Conservation (phyloP, 2,329 filamentous ascomycete species). For the Emergomyces africanus region DNA sequence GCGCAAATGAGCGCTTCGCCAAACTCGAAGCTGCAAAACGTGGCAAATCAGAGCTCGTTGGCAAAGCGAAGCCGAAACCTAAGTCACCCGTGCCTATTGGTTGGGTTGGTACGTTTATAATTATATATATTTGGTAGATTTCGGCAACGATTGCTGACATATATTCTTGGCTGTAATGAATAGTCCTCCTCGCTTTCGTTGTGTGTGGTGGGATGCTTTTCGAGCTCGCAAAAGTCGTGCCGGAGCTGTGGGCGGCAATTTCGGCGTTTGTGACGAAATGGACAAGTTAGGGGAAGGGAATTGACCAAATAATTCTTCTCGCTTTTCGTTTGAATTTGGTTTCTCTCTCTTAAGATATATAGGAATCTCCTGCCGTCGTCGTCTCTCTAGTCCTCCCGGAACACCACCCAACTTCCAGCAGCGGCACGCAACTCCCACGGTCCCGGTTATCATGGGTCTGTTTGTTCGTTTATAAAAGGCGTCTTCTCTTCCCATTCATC, state of each 20-base stretch:
- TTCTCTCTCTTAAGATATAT: not conserved
- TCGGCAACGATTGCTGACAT: slow-evolving; percentile 8
- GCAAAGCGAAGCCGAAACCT: slow-evolving; percentile 36
- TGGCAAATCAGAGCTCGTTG: slow-evolving; percentile 37
- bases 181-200: slow-evolving; percentile 50
- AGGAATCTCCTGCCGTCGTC: not conserved
- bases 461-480: not conserved
- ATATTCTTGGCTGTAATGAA: not conserved
- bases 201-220: slow-evolving; percentile 49
- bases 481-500: not conserved
- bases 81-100: slow-evolving; percentile 43
- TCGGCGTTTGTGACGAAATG: slow-evolving; percentile 9
- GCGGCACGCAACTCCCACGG: too few relatives aligned
- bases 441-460: not conserved
- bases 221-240: slow-evolving; percentile 39
- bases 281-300: slow-evolving; percentile 6
- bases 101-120: slow-evolving; percentile 45
- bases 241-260: slow-evolving; percentile 24
- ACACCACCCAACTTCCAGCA: too few relatives aligned
- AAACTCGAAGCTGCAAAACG: slow-evolving; percentile 47
- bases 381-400: too few relatives aligned
- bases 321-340: not conserved
- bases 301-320: not conserved
- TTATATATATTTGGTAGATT: not conserved
- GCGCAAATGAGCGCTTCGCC: slow-evolving; percentile 50